These are phyloP conservation scores for Ceratobasidium papillatum DNA, from an alignment of 1,284 basidiomycete genomes.

Conservation along the genomic window DNA sequence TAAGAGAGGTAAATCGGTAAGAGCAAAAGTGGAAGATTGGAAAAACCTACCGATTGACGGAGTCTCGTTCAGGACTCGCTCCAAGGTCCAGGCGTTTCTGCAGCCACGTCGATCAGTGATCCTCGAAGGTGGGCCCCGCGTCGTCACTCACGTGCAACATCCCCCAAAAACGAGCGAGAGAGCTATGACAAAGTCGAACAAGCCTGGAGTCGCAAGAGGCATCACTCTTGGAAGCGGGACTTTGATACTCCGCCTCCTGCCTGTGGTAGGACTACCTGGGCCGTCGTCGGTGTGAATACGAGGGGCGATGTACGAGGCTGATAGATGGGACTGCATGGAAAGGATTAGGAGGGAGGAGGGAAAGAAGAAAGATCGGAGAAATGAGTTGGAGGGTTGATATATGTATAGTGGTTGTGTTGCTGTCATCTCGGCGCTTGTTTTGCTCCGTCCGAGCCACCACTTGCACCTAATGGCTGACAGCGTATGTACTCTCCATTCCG, in stretches of 20 bases:
- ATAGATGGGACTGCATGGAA: slow-evolving; percentile 23
- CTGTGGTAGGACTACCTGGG: not conserved
- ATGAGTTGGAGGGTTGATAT: not conserved
- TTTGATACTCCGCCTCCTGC: not conserved
- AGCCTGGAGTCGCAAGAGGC: slow-evolving; percentile 24
- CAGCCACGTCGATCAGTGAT: not conserved
- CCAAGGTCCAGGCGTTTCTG: slow-evolving; percentile 76
- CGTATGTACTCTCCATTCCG: not conserved
- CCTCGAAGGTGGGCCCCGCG: not conserved
- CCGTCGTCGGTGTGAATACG: slow-evolving; percentile 3
- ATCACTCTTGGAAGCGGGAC: not conserved
- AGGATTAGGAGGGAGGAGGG: not conserved
- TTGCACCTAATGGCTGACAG: slow-evolving; percentile 31
- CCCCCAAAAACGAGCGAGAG: slow-evolving; percentile 77
- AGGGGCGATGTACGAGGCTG: slow-evolving; percentile 4
- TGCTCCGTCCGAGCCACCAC: not conserved
- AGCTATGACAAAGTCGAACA: slow-evolving; percentile 52
- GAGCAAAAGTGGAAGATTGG: not conserved
- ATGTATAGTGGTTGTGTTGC: not conserved
- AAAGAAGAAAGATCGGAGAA: not conserved
- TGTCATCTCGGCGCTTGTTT: slow-evolving; percentile 4
- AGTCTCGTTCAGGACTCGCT: slow-evolving; percentile 73
- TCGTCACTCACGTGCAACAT: slow-evolving; percentile 73
- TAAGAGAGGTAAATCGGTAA: slow-evolving; percentile 49
- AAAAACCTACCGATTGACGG: slow-evolving; percentile 67